Base-by-base conservation (phyloP, 768 basidiomycete genomes). In the Amanita molliuscula region DNA sequence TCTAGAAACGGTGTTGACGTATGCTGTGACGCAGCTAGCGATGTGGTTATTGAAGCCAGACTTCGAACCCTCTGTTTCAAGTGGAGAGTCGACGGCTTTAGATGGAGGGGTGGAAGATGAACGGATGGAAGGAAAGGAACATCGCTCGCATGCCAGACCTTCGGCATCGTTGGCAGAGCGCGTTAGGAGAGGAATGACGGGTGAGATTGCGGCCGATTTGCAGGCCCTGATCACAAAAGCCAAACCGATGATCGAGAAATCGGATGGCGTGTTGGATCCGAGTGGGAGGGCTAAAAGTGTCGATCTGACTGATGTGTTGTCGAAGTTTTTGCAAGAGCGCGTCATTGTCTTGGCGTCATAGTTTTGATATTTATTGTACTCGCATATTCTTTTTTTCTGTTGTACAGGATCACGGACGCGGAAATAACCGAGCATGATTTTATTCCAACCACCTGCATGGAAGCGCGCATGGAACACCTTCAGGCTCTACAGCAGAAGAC, bases 31-130 rank as follows among this genome's bases (percentile, higher is more conserved):
- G 6, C 88, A 91, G 59, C 76, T 91, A 29, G 82, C 78, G 6
- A 77, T 85, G 75, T 88, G 84, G 81, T 68, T 88, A 8, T 76
- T 78, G 35, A 86, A 82, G 58, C 82, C 83, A 5, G 85, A 87
- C 48, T 75, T 79, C 55, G 84, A 84, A 43, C 58, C 60, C 3
- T 48, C 63, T 15, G 57, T 59, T 13, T 76, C 73, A 31, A 79
- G 79, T 31, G 50, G 48, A 21, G 68, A 72, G 65, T 72, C 73
- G 23, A 62, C 61, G 20, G 48, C 60, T 15, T 20, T 57, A 21
- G 65, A 67, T 15, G 53, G 31, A 3, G 43, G 59, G 45, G 65
- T 60, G 6, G 44, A 52, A 20, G 54, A 55, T 20, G 56, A 44
- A 9, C 41, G 51, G 53, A 54, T 44, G 33, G 44, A 35, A 52